Evolutionary conservation across 441 rosid species (phyloP).

Genomic region (Adansonia rubrostipa): DNA sequence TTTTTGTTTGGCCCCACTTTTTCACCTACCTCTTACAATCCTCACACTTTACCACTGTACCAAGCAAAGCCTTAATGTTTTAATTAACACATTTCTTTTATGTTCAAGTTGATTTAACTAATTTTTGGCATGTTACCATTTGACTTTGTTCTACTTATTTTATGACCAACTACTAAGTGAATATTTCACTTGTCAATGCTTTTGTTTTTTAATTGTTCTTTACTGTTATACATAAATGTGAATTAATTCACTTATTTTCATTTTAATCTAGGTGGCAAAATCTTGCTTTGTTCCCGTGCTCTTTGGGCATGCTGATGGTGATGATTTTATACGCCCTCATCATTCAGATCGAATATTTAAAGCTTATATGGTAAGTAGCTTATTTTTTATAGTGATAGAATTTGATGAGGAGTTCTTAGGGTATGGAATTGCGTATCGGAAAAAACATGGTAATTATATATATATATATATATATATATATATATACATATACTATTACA

Average conservation of each 20-base stretch:
- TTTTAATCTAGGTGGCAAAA: slow-evolving; percentile 74
- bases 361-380: slow-evolving; percentile 68
- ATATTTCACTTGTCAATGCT: slow-evolving; percentile 11
- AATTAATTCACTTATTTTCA: slow-evolving; percentile 21
- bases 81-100: background rate
- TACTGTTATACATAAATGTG: background rate
- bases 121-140: background rate
- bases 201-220: slow-evolving; percentile 5
- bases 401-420: background rate
- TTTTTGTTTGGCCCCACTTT: background rate
- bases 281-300: slow-evolving; percentile 93
- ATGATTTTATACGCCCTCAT: slow-evolving; percentile 94
- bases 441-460: background rate
- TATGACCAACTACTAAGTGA: slow-evolving; percentile 5
- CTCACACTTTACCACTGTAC: background rate
- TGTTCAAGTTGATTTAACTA: background rate
- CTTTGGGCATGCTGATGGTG: slow-evolving; percentile 92
- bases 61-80: background rate
- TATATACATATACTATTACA: background rate
- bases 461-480: background rate
- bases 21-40: background rate
- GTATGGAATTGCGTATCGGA: background rate
- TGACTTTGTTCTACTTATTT: background rate
- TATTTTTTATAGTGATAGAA: slow-evolving; percentile 10
- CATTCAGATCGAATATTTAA: slow-evolving; percentile 89